A percentile compares a stretch with the other conserved stretches of the same genome.
These are phyloP conservation scores for Penicillium ucsense DNA, from an alignment of 495 filamentous ascomycete genomes.

Conservation along the genomic window DNA sequence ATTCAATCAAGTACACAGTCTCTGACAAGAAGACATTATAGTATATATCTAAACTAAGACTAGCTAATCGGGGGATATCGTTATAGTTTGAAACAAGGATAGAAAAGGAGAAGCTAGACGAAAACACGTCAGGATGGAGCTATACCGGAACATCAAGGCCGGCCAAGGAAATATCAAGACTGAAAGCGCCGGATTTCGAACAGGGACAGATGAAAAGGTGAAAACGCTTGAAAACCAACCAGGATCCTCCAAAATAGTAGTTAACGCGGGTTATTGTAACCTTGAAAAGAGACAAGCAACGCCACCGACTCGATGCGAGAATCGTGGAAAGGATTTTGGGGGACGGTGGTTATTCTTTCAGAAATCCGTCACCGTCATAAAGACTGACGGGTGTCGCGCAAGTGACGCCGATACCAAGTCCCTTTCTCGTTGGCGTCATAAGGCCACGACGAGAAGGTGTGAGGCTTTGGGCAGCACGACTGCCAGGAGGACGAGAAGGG, in stretches of 20 bases:
- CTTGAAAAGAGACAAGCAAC: too few species aligned
- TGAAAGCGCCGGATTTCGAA: not conserved
- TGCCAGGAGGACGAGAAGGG: constrained; percentile 9
- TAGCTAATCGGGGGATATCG: constrained; percentile 16
- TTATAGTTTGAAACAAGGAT: not conserved
- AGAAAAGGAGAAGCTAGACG: too few species aligned
- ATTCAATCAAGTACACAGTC: not conserved
- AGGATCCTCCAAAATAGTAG: too few species aligned
- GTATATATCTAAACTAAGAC: constrained; percentile 10
- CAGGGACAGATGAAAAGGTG: constrained; percentile 4
- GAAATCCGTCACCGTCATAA: constrained; percentile 41
- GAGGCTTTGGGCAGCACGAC: constrained; percentile 7
- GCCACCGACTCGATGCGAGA: too few species aligned
- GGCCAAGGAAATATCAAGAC: too few species aligned
- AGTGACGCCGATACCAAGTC: constrained; percentile 26
- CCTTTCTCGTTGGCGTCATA: constrained; percentile 24
- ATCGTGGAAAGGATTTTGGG: not conserved
- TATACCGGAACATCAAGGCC: too few species aligned
- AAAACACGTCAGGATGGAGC: too few species aligned
- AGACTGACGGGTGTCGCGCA: constrained; percentile 34
- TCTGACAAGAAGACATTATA: not conserved
- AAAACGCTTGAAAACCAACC: not conserved
- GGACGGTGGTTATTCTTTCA: constrained; percentile 26
- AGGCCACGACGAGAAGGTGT: constrained; percentile 14
- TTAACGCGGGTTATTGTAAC: too few species aligned